Percentiles rank a stretch among this genome's conserved stretches.
Evolutionary conservation across 129 eudicot species (phyloP).

Genomic region (Arctium minus): DNA sequence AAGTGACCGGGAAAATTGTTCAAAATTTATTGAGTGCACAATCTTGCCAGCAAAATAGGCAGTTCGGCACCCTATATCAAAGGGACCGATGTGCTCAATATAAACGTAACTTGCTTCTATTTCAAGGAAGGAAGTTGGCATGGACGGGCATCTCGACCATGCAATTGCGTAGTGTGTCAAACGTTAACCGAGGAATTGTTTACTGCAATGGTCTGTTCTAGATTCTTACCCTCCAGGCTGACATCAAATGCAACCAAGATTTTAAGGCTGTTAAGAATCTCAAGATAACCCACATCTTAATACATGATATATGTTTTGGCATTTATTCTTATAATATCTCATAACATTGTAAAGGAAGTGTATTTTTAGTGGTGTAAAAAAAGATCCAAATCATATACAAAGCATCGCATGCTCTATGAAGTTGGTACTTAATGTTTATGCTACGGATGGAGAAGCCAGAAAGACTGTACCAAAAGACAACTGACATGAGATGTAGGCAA

Average conservation of each 20-base stretch:
- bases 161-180: conserved; percentile 54
- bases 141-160: conserved; percentile 69
- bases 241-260: conserved; percentile 37
- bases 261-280: conserved; percentile 26
- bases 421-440: background rate
- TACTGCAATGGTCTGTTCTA: conserved; percentile 98
- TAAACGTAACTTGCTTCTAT: conserved; percentile 60
- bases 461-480: no score
- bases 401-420: background rate
- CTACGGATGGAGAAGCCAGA: no score
- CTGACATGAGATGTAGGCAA: no score
- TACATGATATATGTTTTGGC: background rate
- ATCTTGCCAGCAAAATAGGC: conserved; percentile 87
- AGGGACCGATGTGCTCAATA: conserved; percentile 49
- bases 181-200: conserved; percentile 58
- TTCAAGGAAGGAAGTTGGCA: conserved; percentile 73
- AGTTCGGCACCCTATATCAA: conserved; percentile 54
- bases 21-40: conserved; percentile 75
- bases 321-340: conserved; percentile 1
- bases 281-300: conserved; percentile 11
- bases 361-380: background rate
- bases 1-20: conserved; percentile 80
- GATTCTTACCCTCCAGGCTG: conserved; percentile 68
- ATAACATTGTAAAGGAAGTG: background rate
- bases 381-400: background rate